Percentiles rank a stretch among this genome's conserved stretches.
Conservation (phyloP, 495 filamentous ascomycete species). For the Pseudomonodictys pantanalensis region DNA sequence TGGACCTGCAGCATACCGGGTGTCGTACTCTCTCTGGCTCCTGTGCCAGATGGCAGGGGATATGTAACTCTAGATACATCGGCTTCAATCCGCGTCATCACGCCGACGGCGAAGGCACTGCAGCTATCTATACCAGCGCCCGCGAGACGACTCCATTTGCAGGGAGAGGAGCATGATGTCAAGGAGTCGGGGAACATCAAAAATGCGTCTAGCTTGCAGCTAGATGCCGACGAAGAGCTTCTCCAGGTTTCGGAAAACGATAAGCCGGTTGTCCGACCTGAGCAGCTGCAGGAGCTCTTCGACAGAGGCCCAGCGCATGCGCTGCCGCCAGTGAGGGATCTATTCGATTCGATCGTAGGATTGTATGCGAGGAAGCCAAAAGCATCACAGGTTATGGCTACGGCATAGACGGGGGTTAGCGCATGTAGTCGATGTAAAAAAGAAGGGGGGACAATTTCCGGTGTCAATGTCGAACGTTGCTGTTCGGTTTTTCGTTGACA, state of each 20-base stretch:
- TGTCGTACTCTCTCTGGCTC: conserved; percentile 54
- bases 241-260: conserved; percentile 42
- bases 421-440: no score
- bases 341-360: conserved; percentile 72
- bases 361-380: conserved; percentile 53
- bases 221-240: conserved; percentile 8
- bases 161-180: conserved; percentile 47
- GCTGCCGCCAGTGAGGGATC: conserved; percentile 70
- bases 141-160: neutral
- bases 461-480: no score
- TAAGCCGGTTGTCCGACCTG: conserved; percentile 56
- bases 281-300: conserved; percentile 71
- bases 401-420: neutral
- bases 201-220: conserved; percentile 40
- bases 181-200: conserved; percentile 45
- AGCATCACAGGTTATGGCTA: neutral
- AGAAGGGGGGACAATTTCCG: no score
- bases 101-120: conserved; percentile 48
- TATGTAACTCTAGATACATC: conserved; percentile 54
- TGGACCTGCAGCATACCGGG: conserved; percentile 48
- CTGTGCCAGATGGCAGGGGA: conserved; percentile 43
- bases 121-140: conserved; percentile 47
- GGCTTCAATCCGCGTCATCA: conserved; percentile 47
- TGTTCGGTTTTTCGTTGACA: no score
- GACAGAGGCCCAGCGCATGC: conserved; percentile 69